Conservation (phyloP, 805 yeast genomes). For the Yarrowia deformans region DNA sequence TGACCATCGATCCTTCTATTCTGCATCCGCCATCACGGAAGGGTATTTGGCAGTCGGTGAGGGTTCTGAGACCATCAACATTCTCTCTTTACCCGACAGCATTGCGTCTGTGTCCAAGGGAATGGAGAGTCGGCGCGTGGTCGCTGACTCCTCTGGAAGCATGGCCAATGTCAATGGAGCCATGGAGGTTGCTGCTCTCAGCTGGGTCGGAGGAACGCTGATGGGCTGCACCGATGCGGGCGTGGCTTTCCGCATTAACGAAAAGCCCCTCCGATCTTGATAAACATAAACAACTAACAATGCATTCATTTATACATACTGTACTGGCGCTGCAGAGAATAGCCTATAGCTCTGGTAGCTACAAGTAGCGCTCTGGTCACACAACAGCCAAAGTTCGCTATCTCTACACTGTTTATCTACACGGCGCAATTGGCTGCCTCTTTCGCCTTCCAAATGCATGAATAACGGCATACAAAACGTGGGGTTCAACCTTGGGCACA, state of each 20-base stretch:
- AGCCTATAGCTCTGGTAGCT: too few relatives aligned
- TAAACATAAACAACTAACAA: constrained; percentile 17
- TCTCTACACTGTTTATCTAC: constrained; percentile 1
- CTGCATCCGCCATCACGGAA: constrained; percentile 16
- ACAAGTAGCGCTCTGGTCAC: too few relatives aligned
- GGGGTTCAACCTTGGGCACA: constrained; percentile 21
- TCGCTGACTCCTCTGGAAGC: constrained; percentile 2
- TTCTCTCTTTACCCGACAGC: constrained; percentile 17
- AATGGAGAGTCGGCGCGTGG: neutral
- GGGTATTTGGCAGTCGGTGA: constrained; percentile 27
- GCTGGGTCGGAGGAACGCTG: neutral
- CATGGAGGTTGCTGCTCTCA: constrained; percentile 18
- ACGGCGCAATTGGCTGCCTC: constrained; percentile 8
- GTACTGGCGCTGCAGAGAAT: too few relatives aligned
- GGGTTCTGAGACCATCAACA: neutral
- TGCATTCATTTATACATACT: neutral
- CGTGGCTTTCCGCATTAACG: constrained; percentile 12
- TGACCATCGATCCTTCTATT: neutral
- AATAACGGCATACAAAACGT: neutral
- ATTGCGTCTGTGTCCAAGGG: neutral
- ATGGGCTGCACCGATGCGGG: constrained; percentile 29
- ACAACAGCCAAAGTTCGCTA: too few relatives aligned
- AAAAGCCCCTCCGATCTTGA: neutral
- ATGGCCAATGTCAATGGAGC: neutral
- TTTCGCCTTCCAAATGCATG: too few relatives aligned